A percentile compares a stretch with the other conserved stretches of the same genome.
Conservation (phyloP, 192 early-diverging fungal species). For the Backusella mclennaniae region DNA sequence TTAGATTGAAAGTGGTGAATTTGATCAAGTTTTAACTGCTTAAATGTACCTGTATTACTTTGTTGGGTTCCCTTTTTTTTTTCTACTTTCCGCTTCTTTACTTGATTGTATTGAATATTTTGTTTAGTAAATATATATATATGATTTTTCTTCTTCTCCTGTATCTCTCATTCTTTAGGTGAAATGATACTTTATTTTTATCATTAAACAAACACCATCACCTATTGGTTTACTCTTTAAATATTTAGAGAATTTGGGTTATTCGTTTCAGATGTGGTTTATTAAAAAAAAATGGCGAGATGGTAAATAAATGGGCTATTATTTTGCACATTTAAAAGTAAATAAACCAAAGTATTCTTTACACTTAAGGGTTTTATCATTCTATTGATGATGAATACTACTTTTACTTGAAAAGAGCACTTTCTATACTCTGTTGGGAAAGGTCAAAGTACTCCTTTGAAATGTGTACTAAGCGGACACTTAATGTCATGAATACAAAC, state of each 20-base stretch:
- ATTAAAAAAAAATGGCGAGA: background rate
- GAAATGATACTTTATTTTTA: background rate
- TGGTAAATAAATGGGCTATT: background rate
- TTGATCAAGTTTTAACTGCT: slow-evolving; percentile 59
- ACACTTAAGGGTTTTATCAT: background rate
- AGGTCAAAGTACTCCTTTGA: background rate
- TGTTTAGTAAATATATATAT: background rate
- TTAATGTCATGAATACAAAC: background rate
- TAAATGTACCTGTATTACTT: slow-evolving; percentile 12
- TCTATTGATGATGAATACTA: background rate
- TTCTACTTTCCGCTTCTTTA: background rate
- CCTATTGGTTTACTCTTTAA: background rate
- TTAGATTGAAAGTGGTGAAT: slow-evolving; percentile 62
- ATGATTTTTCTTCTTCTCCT: background rate
- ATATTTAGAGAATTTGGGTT: background rate
- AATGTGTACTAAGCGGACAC: background rate
- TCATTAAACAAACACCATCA: background rate
- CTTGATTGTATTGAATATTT: background rate
- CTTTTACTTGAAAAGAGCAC: background rate
- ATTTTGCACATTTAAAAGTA: background rate
- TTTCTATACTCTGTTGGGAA: background rate
- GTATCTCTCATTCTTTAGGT: background rate
- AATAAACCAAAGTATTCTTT: background rate
- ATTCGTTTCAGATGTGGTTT: background rate
- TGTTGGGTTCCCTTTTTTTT: background rate